Base-by-base conservation (phyloP, 31 red algal species). In the Porphyra umbilicalis region DNA sequence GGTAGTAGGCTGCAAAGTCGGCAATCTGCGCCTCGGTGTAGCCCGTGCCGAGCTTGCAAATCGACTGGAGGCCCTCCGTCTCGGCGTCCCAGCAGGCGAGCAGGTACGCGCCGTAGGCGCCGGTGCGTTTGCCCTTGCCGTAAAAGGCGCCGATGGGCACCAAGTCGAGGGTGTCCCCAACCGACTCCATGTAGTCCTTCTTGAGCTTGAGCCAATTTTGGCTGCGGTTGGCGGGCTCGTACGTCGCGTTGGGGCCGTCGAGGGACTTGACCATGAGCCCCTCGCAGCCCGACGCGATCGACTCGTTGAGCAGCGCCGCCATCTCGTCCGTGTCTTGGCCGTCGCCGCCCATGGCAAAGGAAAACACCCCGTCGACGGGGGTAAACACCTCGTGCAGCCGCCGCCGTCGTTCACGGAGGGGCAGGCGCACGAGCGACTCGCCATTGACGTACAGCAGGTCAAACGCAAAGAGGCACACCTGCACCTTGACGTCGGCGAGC, bases 161-260 rank as follows among this genome's bases (percentile, higher is more conserved):
- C 35, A 99, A 81, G 79, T 99, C 98, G 14, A 99, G 87, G 11
- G 94, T 95, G 85, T 99, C 98, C n/a, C 94, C 95, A 32, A 93
- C 85, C 6, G 89, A 90, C 30, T 92, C 88, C 10, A 99, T 79
- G 80, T 99, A 99, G 86, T 99, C 98, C 79, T 99, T 99, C 83
- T 99, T 99, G 39, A 99, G 87, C 79, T 99, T 99, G 57, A 99
- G 86, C 98, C 98, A 99, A 84, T 99, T 96, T 79, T 95, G 94
- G 34, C 87, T 90, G 32, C 98, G 82, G 86, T 99, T 99, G 7
- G 94, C 86, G 18, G 98, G 98, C 80, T 99, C 98, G 82, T 99
- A 99, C 68, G 98, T 95, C 4, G 94, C 40, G 74, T 89, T 88
- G 13, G 84, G 39, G 74, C 97, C 97, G 5, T 92, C 87, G 8